These are phyloP conservation scores for Dinochytrium kinnereticum DNA, from an alignment of 371 early-diverging fungal genomes.

Conservation along the genomic window DNA sequence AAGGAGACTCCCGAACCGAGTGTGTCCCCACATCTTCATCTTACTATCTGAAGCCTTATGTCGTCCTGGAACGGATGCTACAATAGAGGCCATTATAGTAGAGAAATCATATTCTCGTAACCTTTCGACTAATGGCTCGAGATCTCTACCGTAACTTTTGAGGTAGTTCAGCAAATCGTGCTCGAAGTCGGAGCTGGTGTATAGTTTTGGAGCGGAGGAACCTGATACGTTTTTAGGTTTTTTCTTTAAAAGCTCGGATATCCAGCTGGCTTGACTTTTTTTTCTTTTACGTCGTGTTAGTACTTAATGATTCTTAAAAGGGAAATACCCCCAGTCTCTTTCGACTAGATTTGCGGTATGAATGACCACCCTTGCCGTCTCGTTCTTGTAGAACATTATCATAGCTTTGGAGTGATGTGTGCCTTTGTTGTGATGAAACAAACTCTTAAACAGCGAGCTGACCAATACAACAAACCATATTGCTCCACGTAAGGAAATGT, in stretches of 20 bases:
- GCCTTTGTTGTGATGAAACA: background rate
- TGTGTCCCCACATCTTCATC: constrained; percentile 61
- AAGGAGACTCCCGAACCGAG: constrained; percentile 49
- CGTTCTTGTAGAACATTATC: constrained; percentile 58
- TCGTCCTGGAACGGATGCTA: constrained; percentile 59
- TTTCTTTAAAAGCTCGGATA: constrained; percentile 45
- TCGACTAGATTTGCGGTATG: constrained; percentile 69
- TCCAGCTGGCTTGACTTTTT: constrained; percentile 64
- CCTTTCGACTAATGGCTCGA: constrained; percentile 33
- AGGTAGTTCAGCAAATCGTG: constrained; percentile 61
- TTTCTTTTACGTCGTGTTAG: constrained; percentile 41
- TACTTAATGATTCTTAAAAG: background rate
- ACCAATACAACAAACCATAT: constrained; percentile 46
- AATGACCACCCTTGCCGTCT: constrained; percentile 56
- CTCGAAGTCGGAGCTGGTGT: constrained; percentile 51
- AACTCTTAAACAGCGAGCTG: too few species aligned
- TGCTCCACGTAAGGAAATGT: constrained; percentile 20
- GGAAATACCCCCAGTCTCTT: constrained; percentile 61
- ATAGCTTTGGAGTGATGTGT: constrained; percentile 73
- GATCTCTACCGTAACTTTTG: constrained; percentile 42
- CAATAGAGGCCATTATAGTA: constrained; percentile 45
- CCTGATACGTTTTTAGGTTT: constrained; percentile 33
- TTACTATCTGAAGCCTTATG: constrained; percentile 37
- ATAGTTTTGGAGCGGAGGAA: background rate
- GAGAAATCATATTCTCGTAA: constrained; percentile 59